Percentiles rank a stretch among this genome's conserved stretches.
phyloP scores from a whole-genome alignment of 1,284 basidiomycete genomes.

The Chalciporus sp. region DNA sequence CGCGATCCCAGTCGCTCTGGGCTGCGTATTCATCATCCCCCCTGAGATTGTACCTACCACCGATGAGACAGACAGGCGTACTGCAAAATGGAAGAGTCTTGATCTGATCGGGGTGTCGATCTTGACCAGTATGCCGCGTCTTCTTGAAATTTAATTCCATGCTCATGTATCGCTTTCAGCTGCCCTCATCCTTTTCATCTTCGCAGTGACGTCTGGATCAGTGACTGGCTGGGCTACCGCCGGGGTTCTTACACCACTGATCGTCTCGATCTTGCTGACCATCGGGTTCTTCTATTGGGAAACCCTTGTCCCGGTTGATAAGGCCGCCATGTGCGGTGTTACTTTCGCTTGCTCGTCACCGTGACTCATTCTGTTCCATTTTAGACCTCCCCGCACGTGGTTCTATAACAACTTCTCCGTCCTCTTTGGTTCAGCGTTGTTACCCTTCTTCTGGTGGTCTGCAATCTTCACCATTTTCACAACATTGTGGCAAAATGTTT shows the following conservation, averaged over 20 bases:
- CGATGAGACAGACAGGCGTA: background rate
- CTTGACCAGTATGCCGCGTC: slow-evolving; percentile 30
- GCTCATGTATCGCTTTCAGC: slow-evolving; percentile 23
- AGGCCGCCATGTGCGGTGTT: slow-evolving; percentile 38
- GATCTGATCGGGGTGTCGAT: slow-evolving; percentile 35
- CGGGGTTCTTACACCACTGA: slow-evolving; percentile 36
- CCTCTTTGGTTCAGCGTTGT: slow-evolving; percentile 37
- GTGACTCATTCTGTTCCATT: slow-evolving; percentile 3
- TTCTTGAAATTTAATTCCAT: background rate
- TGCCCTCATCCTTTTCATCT: slow-evolving; percentile 42
- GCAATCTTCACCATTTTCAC: slow-evolving; percentile 34
- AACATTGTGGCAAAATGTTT: slow-evolving; percentile 40
- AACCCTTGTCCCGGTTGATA: slow-evolving; percentile 31
- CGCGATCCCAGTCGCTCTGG: slow-evolving; percentile 38
- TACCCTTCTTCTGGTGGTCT: slow-evolving; percentile 45
- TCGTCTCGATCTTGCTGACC: slow-evolving; percentile 39
- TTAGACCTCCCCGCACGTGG: slow-evolving; percentile 43
- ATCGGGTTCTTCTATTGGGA: slow-evolving; percentile 45
- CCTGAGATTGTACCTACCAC: slow-evolving; percentile 13
- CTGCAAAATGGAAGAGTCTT: slow-evolving; percentile 29
- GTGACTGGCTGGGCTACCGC: slow-evolving; percentile 39
- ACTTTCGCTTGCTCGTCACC: background rate
- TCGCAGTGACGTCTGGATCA: slow-evolving; percentile 43
- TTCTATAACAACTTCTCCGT: slow-evolving; percentile 43
- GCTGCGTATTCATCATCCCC: slow-evolving; percentile 34